phyloP scores from a whole-genome alignment of 768 basidiomycete genomes.

The Podaxis sp. region DNA sequence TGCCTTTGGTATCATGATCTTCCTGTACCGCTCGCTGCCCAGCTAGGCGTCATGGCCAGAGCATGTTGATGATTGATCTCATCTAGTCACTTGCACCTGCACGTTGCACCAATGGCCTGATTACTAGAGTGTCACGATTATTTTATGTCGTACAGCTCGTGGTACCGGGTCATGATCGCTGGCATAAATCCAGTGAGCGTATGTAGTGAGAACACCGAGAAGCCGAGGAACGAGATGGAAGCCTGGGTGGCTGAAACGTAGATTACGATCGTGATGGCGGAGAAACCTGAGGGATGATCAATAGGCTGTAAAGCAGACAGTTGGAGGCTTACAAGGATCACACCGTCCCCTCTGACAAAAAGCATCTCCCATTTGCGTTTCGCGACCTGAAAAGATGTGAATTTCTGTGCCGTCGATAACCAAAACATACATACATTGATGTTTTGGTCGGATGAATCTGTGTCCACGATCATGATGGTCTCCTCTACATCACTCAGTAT shows the following conservation, averaged over 20 bases:
- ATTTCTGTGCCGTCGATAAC: constrained; percentile 11
- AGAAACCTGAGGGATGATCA: constrained; percentile 51
- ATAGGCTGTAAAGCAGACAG: constrained; percentile 11
- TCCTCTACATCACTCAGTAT: constrained; percentile 98
- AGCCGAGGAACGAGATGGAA: background rate
- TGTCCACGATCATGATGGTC: constrained; percentile 93
- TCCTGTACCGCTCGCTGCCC: background rate
- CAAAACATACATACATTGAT: constrained; percentile 61
- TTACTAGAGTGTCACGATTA: background rate
- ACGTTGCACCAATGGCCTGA: background rate
- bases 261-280: constrained; percentile 69
- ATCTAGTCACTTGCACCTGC: background rate
- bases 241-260: background rate
- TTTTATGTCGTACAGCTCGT: background rate
- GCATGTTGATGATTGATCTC: background rate
- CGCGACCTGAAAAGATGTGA: constrained; percentile 53
- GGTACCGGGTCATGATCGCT: background rate
- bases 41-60: background rate
- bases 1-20: background rate
- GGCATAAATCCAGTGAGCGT: background rate
- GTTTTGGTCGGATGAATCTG: constrained; percentile 56
- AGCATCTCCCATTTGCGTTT: constrained; percentile 97
- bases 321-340: constrained; percentile 70
- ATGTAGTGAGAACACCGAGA: background rate
- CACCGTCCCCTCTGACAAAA: constrained; percentile 95